Percentiles rank a stretch among this genome's conserved stretches.
Evolutionary conservation across 192 early-diverging fungal genomes (phyloP).

Genomic region (Coemansia sp.): DNA sequence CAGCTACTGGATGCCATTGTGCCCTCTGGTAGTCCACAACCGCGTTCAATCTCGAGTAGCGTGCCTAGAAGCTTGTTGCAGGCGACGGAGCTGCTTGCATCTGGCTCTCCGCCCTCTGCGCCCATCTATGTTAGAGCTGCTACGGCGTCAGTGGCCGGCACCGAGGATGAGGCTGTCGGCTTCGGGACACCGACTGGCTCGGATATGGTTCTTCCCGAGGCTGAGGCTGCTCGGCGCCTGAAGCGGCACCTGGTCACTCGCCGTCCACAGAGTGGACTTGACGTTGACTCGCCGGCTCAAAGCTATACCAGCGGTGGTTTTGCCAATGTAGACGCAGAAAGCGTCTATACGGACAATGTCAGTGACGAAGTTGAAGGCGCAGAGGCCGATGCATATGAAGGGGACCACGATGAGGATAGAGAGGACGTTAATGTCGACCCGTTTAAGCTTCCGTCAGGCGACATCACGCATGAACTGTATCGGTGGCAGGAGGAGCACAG

Average conservation of each 20-base stretch:
- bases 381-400: conserved; percentile 3
- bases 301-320: conserved; percentile 35
- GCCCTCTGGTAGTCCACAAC: conserved; percentile 5
- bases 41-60: conserved; percentile 14
- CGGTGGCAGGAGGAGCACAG: conserved; percentile 74
- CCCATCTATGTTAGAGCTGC: conserved; percentile 1
- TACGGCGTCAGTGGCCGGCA: conserved; percentile 7
- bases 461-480: conserved; percentile 87
- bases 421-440: conserved; percentile 43
- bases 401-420: conserved; percentile 21
- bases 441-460: conserved; percentile 66
- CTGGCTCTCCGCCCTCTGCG: conserved; percentile 30
- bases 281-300: conserved; percentile 41
- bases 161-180: conserved; percentile 9
- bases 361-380: conserved; percentile 6
- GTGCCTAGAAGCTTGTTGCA: conserved; percentile 19
- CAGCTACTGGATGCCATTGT: conserved; percentile 23
- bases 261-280: conserved; percentile 32
- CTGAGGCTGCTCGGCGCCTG: conserved; percentile 63
- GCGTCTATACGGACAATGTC: conserved; percentile 13
- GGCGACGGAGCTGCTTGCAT: conserved; percentile 32
- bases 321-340: conserved; percentile 20
- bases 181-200: conserved; percentile 12
- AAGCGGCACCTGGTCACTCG: conserved; percentile 70
- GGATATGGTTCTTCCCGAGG: conserved; percentile 32